Evolutionary conservation across 1,284 basidiomycete species (phyloP), one percentile per base, ranked within the genome.

Genomic region (Sporisorium graminicola): DNA sequence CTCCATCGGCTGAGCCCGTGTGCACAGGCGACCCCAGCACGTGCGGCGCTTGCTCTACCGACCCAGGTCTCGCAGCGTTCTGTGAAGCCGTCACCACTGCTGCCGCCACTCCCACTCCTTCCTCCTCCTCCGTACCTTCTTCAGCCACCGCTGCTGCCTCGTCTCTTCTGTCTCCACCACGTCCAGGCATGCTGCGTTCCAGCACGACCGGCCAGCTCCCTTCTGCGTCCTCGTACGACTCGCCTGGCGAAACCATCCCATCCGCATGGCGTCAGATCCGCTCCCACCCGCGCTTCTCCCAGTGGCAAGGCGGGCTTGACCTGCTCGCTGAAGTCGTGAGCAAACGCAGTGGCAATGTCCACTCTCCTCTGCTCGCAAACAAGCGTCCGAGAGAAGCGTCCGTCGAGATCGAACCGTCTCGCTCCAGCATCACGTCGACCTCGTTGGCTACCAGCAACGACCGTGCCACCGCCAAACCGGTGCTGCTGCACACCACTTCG

Each of bases 271-370:
- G 66, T 27, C 76, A 80, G 53, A 80, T 85, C 12, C 81, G 82
- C 16, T 69, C 68, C n/a, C 84, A 85, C 37, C 83, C 82, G 9
- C 73, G 74, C 43, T 85, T 82, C 66, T 58, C 68, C 3, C 66
- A 74, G 42, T 82, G 75, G 65, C 62, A 70, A 29, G 83, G 81
- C 12, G 82, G 84, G 3, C 64, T 84, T n/a, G 75, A 81, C 20
- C 65, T 84, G 20, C 79, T 85, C 16, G 84, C 84, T 9, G 82
- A 84, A 27, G 81, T 85, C 12, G 81, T 85, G 16, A 72, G 75
- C 33, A 73, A 74, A 43, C 64, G 80, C 0, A 63, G 58, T 18
- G 74, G 74, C 20, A 73, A 67, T 27, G 58, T 76, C 16, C 54
- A 68, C n/a, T 77, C 74, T 18, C 74, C 74, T 0, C 57, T 73